Evolutionary conservation across 352 stramenopile species (phyloP).

Genomic region (Globisporangium alternatum): DNA sequence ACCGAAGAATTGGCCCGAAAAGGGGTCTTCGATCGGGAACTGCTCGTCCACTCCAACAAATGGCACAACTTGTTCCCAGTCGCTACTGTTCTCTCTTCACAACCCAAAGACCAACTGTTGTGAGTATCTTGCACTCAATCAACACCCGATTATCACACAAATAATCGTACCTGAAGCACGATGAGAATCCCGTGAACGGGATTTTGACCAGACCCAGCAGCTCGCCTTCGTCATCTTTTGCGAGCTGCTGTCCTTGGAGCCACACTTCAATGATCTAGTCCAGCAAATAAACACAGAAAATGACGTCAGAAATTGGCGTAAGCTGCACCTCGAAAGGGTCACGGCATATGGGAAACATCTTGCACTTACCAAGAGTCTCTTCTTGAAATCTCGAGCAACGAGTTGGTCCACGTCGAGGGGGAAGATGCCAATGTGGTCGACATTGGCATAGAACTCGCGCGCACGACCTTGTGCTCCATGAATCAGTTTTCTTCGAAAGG

Average conservation of each 20-base stretch:
- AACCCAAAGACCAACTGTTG: not conserved
- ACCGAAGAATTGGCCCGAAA: conserved; percentile 33
- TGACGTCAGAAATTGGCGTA: conserved; percentile 1
- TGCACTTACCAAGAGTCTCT: conserved; percentile 29
- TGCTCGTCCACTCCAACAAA: conserved; percentile 29
- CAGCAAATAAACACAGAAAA: not conserved
- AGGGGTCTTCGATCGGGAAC: conserved; percentile 43
- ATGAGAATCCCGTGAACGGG: conserved; percentile 19
- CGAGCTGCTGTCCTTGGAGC: conserved; percentile 17
- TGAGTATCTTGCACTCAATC: not conserved
- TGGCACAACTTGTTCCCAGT: conserved; percentile 18
- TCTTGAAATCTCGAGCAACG: conserved; percentile 20
- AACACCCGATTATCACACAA: not conserved
- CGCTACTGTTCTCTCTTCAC: conserved; percentile 1
- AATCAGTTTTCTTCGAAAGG: conserved; percentile 26
- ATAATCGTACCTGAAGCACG: conserved; percentile 28
- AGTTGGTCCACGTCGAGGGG: conserved; percentile 23
- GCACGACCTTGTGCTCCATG: not conserved
- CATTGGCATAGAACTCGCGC: not conserved
- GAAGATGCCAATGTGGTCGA: conserved; percentile 29
- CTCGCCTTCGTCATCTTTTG: conserved; percentile 11
- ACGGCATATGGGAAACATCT: not conserved
- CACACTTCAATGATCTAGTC: conserved; percentile 45
- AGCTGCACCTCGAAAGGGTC: not conserved
- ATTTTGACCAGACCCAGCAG: conserved; percentile 41